Conservation (phyloP, 2,329 filamentous ascomycete species). For the Albifimbria verrucaria region DNA sequence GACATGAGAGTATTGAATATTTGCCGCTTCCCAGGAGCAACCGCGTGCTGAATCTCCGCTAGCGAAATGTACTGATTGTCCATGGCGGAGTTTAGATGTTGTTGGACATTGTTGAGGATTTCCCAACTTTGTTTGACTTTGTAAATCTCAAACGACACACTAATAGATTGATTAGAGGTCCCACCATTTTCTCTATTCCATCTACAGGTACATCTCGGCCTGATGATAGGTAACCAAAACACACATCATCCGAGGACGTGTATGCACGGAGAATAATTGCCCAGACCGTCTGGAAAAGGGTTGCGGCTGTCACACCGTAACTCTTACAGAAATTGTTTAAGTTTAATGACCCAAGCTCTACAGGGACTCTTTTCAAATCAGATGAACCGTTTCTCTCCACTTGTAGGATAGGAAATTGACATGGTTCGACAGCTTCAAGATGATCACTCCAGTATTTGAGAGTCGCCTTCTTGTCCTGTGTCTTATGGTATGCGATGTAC, state of each 20-base stretch:
- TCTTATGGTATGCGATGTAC: no score
- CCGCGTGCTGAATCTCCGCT: no score
- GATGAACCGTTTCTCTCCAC: no score
- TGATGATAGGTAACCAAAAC: slow-evolving; percentile 22
- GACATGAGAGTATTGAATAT: no score
- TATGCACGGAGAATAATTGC: slow-evolving; percentile 18
- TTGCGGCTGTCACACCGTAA: slow-evolving; percentile 13
- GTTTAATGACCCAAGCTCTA: background rate
- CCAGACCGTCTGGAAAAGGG: slow-evolving; percentile 20
- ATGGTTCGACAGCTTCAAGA: slow-evolving; percentile 21
- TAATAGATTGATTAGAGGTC: slow-evolving; percentile 27
- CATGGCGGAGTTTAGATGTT: no score
- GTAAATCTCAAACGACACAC: slow-evolving; percentile 21
- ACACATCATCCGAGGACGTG: slow-evolving; percentile 14
- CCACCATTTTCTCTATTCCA: slow-evolving; percentile 22
- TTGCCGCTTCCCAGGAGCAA: no score
- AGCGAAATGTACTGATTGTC: no score
- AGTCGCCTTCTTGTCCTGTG: no score
- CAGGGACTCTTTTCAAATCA: no score
- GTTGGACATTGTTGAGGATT: background rate
- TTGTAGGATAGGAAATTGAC: background rate
- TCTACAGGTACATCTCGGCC: slow-evolving; percentile 23
- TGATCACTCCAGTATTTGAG: slow-evolving; percentile 39
- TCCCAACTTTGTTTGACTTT: background rate
- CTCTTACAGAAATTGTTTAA: background rate